These are phyloP conservation scores for Colletotrichum somersetense DNA, from an alignment of 2,329 filamentous ascomycete genomes.

Conservation along the genomic window DNA sequence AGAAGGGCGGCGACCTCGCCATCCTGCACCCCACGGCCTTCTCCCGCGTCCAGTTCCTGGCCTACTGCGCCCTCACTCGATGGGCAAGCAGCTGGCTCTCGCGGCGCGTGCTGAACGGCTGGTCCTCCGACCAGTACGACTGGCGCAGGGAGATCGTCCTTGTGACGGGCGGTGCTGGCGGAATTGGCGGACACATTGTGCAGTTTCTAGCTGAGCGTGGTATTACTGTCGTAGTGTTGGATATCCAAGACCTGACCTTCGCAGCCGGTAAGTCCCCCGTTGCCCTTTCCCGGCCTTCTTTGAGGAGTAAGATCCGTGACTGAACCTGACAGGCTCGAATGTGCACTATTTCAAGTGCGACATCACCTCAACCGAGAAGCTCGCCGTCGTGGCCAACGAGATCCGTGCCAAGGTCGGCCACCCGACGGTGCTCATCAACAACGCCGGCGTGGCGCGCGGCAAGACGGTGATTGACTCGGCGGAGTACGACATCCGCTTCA, in stretches of 20 bases:
- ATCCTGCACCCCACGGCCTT: constrained; percentile 65
- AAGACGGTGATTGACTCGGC: constrained; percentile 70
- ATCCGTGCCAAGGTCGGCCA: constrained; percentile 70
- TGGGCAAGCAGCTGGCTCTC: constrained; percentile 65
- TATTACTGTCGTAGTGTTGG: constrained; percentile 78
- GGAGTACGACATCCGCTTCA: constrained; percentile 71
- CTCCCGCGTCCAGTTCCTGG: constrained; percentile 64
- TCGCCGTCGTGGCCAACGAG: constrained; percentile 63
- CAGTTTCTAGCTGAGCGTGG: constrained; percentile 73
- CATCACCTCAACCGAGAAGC: constrained; percentile 69
- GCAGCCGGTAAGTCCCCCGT: constrained; percentile 55
- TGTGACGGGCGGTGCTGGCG: constrained; percentile 80
- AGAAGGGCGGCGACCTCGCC: constrained; percentile 67
- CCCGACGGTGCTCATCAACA: constrained; percentile 80
- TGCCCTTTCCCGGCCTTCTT: not conserved
- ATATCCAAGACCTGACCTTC: constrained; percentile 72
- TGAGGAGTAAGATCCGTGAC: constrained; percentile 13
- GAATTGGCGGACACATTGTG: constrained; percentile 78
- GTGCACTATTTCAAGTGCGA: constrained; percentile 80
- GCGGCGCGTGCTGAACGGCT: constrained; percentile 62
- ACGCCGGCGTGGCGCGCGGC: constrained; percentile 74
- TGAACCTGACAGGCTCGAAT: constrained; percentile 54
- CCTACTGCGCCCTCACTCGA: constrained; percentile 64
- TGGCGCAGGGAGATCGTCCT: constrained; percentile 79
- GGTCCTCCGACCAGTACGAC: constrained; percentile 67